Evolutionary conservation across 805 yeast species (phyloP).

Genomic region (Jamesozyma lodderae): DNA sequence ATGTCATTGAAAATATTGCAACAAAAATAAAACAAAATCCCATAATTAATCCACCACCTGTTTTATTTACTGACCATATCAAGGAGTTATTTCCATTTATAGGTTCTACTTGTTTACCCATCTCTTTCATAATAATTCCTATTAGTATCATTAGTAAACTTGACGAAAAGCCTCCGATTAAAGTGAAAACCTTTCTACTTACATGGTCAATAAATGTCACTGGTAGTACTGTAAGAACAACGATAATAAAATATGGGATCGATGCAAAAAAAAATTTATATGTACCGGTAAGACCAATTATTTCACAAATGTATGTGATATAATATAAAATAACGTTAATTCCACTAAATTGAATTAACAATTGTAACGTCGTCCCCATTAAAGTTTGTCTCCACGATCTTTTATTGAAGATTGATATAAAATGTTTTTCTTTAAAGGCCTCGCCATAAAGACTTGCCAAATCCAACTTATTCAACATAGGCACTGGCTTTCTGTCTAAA

Average conservation of each 20-base stretch:
- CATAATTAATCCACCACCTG: slow-evolving; percentile 36
- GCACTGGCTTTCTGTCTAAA: slow-evolving; percentile 2
- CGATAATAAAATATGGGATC: slow-evolving; percentile 34
- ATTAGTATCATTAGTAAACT: slow-evolving; percentile 31
- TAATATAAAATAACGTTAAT: slow-evolving; percentile 38
- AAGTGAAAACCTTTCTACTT: slow-evolving; percentile 39
- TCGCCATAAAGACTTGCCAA: slow-evolving; percentile 11
- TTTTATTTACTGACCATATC: slow-evolving; percentile 31
- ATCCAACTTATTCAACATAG: slow-evolving; percentile 12
- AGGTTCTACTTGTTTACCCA: slow-evolving; percentile 30
- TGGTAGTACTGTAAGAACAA: slow-evolving; percentile 37
- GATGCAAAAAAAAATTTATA: slow-evolving; percentile 30
- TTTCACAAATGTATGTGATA: slow-evolving; percentile 38
- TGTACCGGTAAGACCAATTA: slow-evolving; percentile 36
- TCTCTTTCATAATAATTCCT: slow-evolving; percentile 31
- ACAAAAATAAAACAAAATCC: slow-evolving; percentile 39
- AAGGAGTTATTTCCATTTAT: slow-evolving; percentile 29
- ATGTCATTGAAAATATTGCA: slow-evolving; percentile 38
- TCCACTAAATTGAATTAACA: slow-evolving; percentile 39
- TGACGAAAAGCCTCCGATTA: slow-evolving; percentile 36
- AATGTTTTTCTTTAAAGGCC: not conserved
- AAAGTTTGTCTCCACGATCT: slow-evolving; percentile 31
- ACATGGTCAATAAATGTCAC: slow-evolving; percentile 35
- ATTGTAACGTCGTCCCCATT: slow-evolving; percentile 34
- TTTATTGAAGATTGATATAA: slow-evolving; percentile 24